Evolutionary conservation across 768 basidiomycete genomes (phyloP).

Genomic region (Cubamyces sp.): DNA sequence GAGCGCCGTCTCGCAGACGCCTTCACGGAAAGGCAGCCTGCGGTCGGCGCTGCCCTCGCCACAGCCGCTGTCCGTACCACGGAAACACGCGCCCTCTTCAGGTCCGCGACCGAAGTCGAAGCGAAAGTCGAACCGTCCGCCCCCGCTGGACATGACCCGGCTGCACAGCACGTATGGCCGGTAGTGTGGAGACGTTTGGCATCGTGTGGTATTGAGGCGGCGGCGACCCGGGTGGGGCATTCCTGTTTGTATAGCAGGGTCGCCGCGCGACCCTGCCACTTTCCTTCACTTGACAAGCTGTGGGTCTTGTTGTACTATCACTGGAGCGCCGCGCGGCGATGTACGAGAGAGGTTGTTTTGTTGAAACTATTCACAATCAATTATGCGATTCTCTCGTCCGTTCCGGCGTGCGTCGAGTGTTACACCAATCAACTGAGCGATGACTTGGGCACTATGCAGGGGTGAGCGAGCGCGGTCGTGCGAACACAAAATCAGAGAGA

Average conservation of each 20-base stretch:
- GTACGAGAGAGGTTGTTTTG: no score
- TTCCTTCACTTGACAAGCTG: constrained; percentile 6
- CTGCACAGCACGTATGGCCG: constrained; percentile 24
- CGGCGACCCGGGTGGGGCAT: background rate
- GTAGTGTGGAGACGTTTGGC: constrained; percentile 14
- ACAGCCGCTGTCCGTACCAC: background rate
- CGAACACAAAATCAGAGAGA: no score
- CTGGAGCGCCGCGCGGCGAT: no score
- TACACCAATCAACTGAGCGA: no score
- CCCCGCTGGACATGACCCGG: constrained; percentile 25
- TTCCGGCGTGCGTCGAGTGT: no score
- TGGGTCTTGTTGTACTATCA: constrained; percentile 14
- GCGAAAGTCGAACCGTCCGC: constrained; percentile 21
- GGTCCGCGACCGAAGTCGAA: constrained; percentile 19
- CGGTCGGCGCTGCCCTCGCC: constrained; percentile 14
- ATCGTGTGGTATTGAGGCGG: constrained; percentile 2
- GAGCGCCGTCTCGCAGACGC: constrained; percentile 18
- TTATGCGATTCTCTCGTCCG: no score
- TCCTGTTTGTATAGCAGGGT: constrained; percentile 7
- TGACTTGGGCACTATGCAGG: no score
- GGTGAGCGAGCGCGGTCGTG: no score
- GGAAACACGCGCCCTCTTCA: constrained; percentile 6
- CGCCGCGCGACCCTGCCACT: constrained; percentile 18
- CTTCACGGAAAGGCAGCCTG: constrained; percentile 13
- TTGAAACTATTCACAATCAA: no score